These are phyloP conservation scores for Polyplosphaeria fusca DNA, from an alignment of 495 filamentous ascomycete species.

Conservation along the genomic window DNA sequence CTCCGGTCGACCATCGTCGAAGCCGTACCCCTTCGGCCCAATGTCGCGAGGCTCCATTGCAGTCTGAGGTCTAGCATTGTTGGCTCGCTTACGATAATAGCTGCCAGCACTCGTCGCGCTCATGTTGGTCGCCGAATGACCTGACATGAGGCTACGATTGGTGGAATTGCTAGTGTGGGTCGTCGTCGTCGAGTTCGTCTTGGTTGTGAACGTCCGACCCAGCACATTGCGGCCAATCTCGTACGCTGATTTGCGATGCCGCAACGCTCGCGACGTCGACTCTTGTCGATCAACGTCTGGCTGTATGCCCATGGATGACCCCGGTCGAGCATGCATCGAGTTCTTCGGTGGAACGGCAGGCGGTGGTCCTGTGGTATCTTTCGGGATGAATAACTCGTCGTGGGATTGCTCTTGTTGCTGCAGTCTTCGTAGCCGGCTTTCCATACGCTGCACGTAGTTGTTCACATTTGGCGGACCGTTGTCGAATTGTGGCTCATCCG, in stretches of 20 bases:
- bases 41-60: conserved; percentile 46
- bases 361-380: conserved; percentile 36
- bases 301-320: conserved; percentile 52
- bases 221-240: conserved; percentile 70
- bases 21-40: conserved; percentile 34
- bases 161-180: conserved; percentile 73
- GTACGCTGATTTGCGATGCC: conserved; percentile 74
- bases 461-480: conserved; percentile 66
- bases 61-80: conserved; percentile 48
- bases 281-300: conserved; percentile 20
- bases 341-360: conserved; percentile 46
- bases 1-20: conserved; percentile 44
- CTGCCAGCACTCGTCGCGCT: conserved; percentile 95
- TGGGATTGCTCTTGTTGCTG: conserved; percentile 53
- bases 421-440: conserved; percentile 70
- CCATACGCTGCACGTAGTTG: conserved; percentile 88
- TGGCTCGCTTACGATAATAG: conserved; percentile 66
- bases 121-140: conserved; percentile 80
- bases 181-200: conserved; percentile 73
- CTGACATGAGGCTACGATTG: conserved; percentile 87
- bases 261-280: conserved; percentile 39
- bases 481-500: conserved; percentile 34
- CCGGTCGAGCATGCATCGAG: conserved; percentile 43
- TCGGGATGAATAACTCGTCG: conserved; percentile 40
- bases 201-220: conserved; percentile 77